phyloP scores from a whole-genome alignment of 495 filamentous ascomycete genomes.

The Talaromyces wortmannii region DNA sequence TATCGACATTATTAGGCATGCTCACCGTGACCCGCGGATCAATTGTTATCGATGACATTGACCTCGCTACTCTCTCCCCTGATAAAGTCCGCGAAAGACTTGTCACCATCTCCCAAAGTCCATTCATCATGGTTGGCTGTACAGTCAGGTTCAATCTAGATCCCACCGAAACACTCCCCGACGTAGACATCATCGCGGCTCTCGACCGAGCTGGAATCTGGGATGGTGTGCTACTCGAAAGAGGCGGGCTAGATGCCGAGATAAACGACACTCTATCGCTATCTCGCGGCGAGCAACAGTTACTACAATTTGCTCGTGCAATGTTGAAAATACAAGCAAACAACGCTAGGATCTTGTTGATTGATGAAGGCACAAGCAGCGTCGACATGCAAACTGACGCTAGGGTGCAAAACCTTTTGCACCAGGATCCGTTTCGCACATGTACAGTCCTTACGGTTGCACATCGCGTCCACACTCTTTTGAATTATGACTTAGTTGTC shows the following conservation, averaged over 20 bases:
- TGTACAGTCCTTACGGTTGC: slow-evolving; percentile 85
- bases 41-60: slow-evolving; percentile 41
- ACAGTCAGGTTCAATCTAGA: slow-evolving; percentile 36
- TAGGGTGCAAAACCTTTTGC: background rate
- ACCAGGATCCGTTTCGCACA: slow-evolving; percentile 51
- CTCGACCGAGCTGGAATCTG: slow-evolving; percentile 34
- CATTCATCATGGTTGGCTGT: slow-evolving; percentile 31
- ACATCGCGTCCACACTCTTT: slow-evolving; percentile 76
- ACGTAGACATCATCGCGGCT: slow-evolving; percentile 28
- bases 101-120: slow-evolving; percentile 50
- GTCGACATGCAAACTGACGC: slow-evolving; percentile 20
- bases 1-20: slow-evolving; percentile 48
- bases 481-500: slow-evolving; percentile 83
- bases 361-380: slow-evolving; percentile 37
- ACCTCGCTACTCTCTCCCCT: slow-evolving; percentile 37
- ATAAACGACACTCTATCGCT: slow-evolving; percentile 31
- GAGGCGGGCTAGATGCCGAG: slow-evolving; percentile 31
- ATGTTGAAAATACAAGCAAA: slow-evolving; percentile 16
- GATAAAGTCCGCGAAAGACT: slow-evolving; percentile 38
- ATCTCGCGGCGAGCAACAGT: slow-evolving; percentile 50
- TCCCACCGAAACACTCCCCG: slow-evolving; percentile 17
- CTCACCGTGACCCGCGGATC: slow-evolving; percentile 32
- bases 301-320: slow-evolving; percentile 50
- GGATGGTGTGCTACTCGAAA: slow-evolving; percentile 17
- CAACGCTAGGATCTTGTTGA: slow-evolving; percentile 25